phyloP scores from a whole-genome alignment of 139 green algal species.

The Astrephomene gubernaculifera region DNA sequence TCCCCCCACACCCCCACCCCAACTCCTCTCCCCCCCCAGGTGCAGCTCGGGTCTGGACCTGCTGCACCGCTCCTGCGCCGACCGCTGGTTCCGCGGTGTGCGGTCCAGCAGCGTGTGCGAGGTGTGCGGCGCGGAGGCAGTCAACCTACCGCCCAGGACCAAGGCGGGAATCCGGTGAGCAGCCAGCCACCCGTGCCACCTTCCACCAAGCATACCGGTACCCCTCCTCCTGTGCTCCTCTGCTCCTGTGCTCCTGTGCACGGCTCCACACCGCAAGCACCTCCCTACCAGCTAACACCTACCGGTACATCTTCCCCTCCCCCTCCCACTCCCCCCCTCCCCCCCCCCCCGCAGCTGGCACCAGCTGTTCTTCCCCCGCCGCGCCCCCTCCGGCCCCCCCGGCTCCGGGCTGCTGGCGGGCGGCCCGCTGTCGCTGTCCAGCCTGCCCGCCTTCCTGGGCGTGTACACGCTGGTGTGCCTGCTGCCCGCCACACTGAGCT shows the following conservation, averaged over 20 bases:
- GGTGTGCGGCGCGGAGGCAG: conserved; percentile 30
- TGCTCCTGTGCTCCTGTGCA: neutral
- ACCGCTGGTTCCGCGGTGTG: conserved; percentile 43
- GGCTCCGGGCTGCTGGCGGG: neutral
- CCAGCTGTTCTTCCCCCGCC: conserved; percentile 28
- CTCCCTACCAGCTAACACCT: no score
- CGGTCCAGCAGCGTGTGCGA: conserved; percentile 24
- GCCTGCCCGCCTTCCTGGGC: conserved; percentile 36
- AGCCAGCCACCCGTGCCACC: neutral
- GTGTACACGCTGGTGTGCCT: conserved; percentile 42
- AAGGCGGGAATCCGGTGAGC: conserved; percentile 32
- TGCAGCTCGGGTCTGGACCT: conserved; percentile 36
- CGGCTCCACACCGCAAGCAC: neutral
- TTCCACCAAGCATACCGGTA: no score
- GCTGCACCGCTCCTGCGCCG: conserved; percentile 31
- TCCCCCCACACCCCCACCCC: neutral
- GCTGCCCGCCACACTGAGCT: conserved; percentile 14
- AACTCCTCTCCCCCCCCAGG: neutral
- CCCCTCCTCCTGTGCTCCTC: neutral
- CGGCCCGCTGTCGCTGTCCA: neutral
- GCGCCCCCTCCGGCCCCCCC: neutral
- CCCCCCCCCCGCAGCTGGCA: conserved; percentile 31
- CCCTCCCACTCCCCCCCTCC: neutral
- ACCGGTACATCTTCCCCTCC: neutral
- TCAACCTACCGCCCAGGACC: conserved; percentile 9